phyloP scores from a whole-genome alignment of 2,329 filamentous ascomycete species.

The Botrytis deweyae region DNA sequence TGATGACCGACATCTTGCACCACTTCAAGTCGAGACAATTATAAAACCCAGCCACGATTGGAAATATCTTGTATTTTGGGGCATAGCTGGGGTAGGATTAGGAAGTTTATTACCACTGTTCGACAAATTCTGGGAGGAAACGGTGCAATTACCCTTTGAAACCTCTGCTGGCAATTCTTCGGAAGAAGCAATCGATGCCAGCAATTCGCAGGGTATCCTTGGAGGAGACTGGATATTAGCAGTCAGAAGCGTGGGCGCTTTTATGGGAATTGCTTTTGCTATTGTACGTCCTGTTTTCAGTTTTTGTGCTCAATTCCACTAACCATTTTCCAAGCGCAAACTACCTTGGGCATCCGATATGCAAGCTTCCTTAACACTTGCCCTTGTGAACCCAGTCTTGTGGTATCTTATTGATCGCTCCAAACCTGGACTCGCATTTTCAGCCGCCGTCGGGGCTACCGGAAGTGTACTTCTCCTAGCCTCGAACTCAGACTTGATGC shows the following conservation, averaged over 20 bases:
- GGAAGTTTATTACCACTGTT: constrained; percentile 83
- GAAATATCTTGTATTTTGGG: constrained; percentile 79
- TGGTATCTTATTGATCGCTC: constrained; percentile 97
- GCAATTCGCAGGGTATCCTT: constrained; percentile 38
- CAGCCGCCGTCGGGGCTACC: constrained; percentile 67
- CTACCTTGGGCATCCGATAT: constrained; percentile 91
- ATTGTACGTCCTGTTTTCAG: constrained; percentile 68
- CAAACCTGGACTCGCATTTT: constrained; percentile 78
- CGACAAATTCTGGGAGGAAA: constrained; percentile 69
- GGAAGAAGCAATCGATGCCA: constrained; percentile 30
- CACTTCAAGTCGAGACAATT: constrained; percentile 53
- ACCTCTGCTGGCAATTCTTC: constrained; percentile 21
- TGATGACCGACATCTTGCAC: constrained; percentile 62
- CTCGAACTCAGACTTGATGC: constrained; percentile 76
- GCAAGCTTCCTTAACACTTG: constrained; percentile 87
- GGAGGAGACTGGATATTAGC: constrained; percentile 73
- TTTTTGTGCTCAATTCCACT: constrained; percentile 22
- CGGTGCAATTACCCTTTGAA: not conserved
- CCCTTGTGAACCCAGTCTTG: constrained; percentile 85
- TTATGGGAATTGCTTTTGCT: constrained; percentile 72
- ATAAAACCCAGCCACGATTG: constrained; percentile 51
- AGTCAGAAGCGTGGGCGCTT: constrained; percentile 67
- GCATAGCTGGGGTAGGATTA: constrained; percentile 70
- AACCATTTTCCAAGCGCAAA: constrained; percentile 60
- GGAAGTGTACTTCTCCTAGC: constrained; percentile 74